Evolutionary conservation across 768 basidiomycete species (phyloP), one percentile per base, ranked within the genome.

Genomic region (Postia placenta): DNA sequence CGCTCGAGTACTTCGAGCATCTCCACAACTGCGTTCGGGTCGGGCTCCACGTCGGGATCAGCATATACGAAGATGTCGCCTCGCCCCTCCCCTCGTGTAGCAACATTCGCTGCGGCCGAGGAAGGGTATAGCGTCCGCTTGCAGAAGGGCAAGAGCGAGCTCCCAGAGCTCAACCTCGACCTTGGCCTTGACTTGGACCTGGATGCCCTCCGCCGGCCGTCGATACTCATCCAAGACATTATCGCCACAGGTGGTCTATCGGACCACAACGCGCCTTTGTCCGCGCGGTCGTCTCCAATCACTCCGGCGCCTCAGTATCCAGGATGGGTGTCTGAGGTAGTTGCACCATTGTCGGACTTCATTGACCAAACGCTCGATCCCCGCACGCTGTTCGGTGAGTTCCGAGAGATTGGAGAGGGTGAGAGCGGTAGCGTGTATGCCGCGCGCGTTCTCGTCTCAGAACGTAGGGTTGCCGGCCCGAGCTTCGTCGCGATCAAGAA

Each of bases 381-480:
- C 3, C 70, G 75, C 1, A 71, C 76, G 3, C 74, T 78, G 49
- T 91, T 86, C 63, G 66, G 73, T 7, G 79, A 87, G 52, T 68
- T 90, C 40, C 77, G 75, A 47, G 89, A 90, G 66, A 83, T 92
- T 24, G 89, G 87, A 0, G 85, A 91, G 61, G 88, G 90, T 26
- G 89, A 91, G 60, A 85, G 78, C 36, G 90, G 90, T 3, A 82
- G 78, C 1, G 85, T 92, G 17, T 79, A 67, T 50, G 69, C 72
- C 14, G 77, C 75, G 2, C 60, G 63, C 23, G 62, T 74, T 5
- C 52, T 63, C 4, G 27, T 37, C 0, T 25, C 48, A 2, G 20
- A 52, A 6, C 26, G 27, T n/a, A 24, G 23, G 14, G 49, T 46
- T 28, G 40, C 52, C 27, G 40, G 23, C 42, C 53, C 50, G 25